Percentiles rank a stretch among this genome's conserved stretches.
Conservation (phyloP, 1,139 yeast species). For the Diutina mesorugosa region DNA sequence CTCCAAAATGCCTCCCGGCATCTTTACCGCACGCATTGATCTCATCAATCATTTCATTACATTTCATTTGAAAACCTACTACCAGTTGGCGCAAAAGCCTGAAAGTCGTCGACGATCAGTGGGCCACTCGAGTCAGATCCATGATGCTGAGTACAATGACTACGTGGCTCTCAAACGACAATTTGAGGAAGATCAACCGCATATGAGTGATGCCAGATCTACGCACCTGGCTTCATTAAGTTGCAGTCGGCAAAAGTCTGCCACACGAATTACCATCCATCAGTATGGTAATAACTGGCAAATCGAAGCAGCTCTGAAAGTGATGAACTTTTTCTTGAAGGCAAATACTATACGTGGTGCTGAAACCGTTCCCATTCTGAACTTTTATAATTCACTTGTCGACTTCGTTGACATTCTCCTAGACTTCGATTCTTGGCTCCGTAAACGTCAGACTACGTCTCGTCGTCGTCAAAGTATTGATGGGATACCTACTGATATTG, state of each 20-base stretch:
- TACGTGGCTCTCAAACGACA: constrained; percentile 9
- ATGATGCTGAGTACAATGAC: constrained; percentile 9
- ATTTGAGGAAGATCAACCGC: constrained; percentile 5
- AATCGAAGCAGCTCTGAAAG: constrained; percentile 48
- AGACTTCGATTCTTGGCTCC: constrained; percentile 83
- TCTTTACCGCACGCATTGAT: constrained; percentile 38
- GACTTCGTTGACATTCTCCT: constrained; percentile 65
- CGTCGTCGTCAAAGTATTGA: not conserved
- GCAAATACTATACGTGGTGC: constrained; percentile 32
- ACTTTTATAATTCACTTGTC: constrained; percentile 69
- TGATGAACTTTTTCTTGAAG: constrained; percentile 39
- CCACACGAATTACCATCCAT: constrained; percentile 37
- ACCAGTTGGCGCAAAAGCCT: constrained; percentile 23
- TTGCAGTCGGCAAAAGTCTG: constrained; percentile 9
- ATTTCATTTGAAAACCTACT: constrained; percentile 38
- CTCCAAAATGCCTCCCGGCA: constrained; percentile 24
- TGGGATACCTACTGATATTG: constrained; percentile 27
- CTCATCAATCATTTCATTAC: constrained; percentile 51
- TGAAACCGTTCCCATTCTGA: constrained; percentile 29
- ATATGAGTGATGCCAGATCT: not conserved
- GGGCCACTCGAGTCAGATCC: not conserved
- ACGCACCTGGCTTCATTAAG: not conserved
- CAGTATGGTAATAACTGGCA: constrained; percentile 81
- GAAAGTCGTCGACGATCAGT: not conserved
- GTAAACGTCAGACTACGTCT: constrained; percentile 11